Evolutionary conservation across 192 early-diverging fungal genomes (phyloP).

Genomic region (Linnemannia zychae): DNA sequence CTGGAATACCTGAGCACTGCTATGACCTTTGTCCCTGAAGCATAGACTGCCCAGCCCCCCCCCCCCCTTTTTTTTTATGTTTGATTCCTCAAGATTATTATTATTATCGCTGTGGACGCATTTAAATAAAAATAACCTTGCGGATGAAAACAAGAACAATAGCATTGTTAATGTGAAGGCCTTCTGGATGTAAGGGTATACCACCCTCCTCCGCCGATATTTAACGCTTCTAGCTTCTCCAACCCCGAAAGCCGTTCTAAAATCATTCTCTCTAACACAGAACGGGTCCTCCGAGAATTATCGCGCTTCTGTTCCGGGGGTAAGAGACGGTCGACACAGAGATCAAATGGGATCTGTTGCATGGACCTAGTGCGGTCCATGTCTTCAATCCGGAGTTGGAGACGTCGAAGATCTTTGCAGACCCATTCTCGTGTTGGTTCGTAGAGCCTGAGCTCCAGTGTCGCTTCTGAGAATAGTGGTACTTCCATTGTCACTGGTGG

Average conservation of each 20-base stretch:
- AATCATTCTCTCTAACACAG: slow-evolving; percentile 27
- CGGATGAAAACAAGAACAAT: neutral
- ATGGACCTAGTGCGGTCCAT: slow-evolving; percentile 26
- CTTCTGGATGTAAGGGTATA: neutral
- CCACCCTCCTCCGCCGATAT: slow-evolving; percentile 39
- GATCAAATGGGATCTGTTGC: slow-evolving; percentile 37
- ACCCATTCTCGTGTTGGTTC: slow-evolving; percentile 33
- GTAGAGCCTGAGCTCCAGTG: neutral
- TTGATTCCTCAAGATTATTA: neutral
- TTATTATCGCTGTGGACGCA: too few species aligned
- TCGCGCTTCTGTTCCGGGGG: slow-evolving; percentile 23
- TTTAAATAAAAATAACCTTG: too few species aligned
- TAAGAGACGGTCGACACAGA: slow-evolving; percentile 34
- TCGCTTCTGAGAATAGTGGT: neutral
- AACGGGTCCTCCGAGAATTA: slow-evolving; percentile 7
- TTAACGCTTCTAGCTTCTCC: slow-evolving; percentile 16
- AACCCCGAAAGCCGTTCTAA: slow-evolving; percentile 25
- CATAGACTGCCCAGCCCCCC: neutral
- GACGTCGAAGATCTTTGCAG: slow-evolving; percentile 21
- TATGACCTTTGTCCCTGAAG: slow-evolving; percentile 19
- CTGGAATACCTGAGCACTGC: slow-evolving; percentile 43
- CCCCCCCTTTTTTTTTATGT: neutral
- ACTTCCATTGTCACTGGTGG: neutral
- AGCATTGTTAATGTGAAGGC: neutral
- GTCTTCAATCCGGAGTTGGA: slow-evolving; percentile 32